Conservation (phyloP, 352 stramenopile genomes). For the Stramenopiles sp. region DNA sequence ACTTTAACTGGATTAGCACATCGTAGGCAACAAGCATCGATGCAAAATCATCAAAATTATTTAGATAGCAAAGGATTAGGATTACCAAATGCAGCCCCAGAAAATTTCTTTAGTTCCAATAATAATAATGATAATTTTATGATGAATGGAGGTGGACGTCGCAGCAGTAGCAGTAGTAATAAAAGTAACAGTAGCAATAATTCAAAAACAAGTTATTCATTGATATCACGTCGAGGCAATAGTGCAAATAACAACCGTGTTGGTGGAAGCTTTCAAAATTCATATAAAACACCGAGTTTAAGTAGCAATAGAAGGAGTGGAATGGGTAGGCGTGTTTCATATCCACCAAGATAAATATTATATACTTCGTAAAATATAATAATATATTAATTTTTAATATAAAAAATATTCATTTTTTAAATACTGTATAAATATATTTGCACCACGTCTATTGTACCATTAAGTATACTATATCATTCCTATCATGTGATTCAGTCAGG, state of each 20-base stretch:
- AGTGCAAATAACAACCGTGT: neutral
- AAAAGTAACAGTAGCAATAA: neutral
- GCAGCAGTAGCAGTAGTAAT: neutral
- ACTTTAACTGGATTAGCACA: slow-evolving; percentile 9
- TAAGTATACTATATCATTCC: too few relatives aligned
- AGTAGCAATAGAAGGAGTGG: neutral
- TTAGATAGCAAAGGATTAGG: neutral
- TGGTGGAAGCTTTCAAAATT: neutral
- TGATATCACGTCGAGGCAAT: neutral
- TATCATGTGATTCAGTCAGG: too few relatives aligned
- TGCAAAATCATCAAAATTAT: neutral
- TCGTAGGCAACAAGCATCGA: neutral
- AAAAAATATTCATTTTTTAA: slow-evolving; percentile 2
- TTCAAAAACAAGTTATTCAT: slow-evolving; percentile 5
- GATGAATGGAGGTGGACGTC: neutral
- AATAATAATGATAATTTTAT: neutral
- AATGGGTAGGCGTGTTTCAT: neutral
- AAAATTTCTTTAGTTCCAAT: neutral
- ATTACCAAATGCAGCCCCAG: neutral
- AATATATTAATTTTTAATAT: neutral
- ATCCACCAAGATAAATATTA: neutral
- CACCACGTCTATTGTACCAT: too few relatives aligned
- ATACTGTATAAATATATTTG: too few relatives aligned
- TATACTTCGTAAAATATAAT: neutral
- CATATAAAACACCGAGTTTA: neutral